Conservation (phyloP, 371 early-diverging fungal genomes). For the Lichtheimia hyalospora region DNA sequence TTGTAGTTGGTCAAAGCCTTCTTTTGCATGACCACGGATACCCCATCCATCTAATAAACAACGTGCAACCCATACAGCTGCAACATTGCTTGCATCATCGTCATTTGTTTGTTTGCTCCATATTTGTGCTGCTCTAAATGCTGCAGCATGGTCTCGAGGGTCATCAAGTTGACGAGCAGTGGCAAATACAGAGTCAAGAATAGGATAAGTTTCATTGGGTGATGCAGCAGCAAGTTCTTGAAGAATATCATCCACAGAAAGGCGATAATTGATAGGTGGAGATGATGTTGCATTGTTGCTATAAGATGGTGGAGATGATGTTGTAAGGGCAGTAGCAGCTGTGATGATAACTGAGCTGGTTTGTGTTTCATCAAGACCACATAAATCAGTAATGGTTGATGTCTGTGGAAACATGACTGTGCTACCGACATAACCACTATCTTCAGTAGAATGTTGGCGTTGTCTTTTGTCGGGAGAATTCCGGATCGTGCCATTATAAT, state of each 20-base stretch:
- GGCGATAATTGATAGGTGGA: neutral
- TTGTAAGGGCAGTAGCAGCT: neutral
- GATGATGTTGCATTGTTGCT: constrained; percentile 4
- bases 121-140: constrained; percentile 25
- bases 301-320: neutral
- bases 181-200: constrained; percentile 20
- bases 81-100: constrained; percentile 18
- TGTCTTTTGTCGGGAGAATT: neutral
- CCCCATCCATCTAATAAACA: constrained; percentile 48
- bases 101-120: constrained; percentile 29
- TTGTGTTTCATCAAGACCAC: constrained; percentile 1
- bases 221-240: neutral
- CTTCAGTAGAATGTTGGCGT: constrained; percentile 1
- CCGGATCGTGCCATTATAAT: constrained; percentile 15
- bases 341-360: neutral
- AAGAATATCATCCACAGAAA: neutral
- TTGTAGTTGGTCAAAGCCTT: constrained; percentile 32
- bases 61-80: constrained; percentile 39
- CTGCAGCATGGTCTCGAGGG: constrained; percentile 26
- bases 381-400: neutral
- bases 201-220: constrained; percentile 6
- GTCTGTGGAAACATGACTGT: neutral
- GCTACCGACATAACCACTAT: constrained; percentile 14
- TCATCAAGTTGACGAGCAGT: constrained; percentile 17
- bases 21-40: constrained; percentile 18